Evolutionary conservation across 352 stramenopile species (phyloP).

Genomic region (Globisporangium solare): DNA sequence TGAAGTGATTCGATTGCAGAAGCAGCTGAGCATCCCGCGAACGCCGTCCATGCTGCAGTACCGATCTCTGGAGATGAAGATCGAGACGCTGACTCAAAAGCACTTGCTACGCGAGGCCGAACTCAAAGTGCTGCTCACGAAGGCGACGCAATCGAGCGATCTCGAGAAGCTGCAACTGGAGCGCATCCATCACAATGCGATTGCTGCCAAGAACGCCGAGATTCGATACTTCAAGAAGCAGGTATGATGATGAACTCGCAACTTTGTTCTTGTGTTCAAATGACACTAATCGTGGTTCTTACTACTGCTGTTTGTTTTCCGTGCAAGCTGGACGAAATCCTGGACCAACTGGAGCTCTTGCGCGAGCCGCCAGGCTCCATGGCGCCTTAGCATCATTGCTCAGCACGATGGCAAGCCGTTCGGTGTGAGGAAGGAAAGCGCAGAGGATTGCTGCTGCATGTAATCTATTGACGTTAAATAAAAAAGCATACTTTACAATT

Average conservation of each 20-base stretch:
- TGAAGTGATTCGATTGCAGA: slow-evolving; percentile 37
- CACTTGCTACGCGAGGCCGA: slow-evolving; percentile 70
- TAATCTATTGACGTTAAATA: slow-evolving; percentile 24
- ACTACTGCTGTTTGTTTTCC: not conserved
- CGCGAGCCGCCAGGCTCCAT: slow-evolving; percentile 18
- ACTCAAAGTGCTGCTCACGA: slow-evolving; percentile 63
- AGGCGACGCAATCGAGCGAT: slow-evolving; percentile 58
- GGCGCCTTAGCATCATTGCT: slow-evolving; percentile 4
- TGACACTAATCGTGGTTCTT: not conserved
- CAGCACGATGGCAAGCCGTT: slow-evolving; percentile 9
- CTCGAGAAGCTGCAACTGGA: slow-evolving; percentile 59
- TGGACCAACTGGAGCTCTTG: slow-evolving; percentile 48
- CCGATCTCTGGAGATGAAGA: slow-evolving; percentile 59
- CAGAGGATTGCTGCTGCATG: slow-evolving; percentile 6
- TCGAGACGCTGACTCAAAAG: slow-evolving; percentile 75
- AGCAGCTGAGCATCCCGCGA: slow-evolving; percentile 45
- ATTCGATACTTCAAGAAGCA: slow-evolving; percentile 75
- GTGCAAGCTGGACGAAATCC: slow-evolving; percentile 47
- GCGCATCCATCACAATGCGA: slow-evolving; percentile 46
- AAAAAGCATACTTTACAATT: slow-evolving; percentile 14
- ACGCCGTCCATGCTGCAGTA: slow-evolving; percentile 83
- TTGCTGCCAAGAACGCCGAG: slow-evolving; percentile 73
- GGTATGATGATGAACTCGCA: slow-evolving; percentile 18
- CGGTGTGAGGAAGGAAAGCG: not conserved
- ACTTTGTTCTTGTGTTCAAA: too few species aligned